Evolutionary conservation across 305 asterid species (phyloP).

Genomic region (Fraxinus nigra): DNA sequence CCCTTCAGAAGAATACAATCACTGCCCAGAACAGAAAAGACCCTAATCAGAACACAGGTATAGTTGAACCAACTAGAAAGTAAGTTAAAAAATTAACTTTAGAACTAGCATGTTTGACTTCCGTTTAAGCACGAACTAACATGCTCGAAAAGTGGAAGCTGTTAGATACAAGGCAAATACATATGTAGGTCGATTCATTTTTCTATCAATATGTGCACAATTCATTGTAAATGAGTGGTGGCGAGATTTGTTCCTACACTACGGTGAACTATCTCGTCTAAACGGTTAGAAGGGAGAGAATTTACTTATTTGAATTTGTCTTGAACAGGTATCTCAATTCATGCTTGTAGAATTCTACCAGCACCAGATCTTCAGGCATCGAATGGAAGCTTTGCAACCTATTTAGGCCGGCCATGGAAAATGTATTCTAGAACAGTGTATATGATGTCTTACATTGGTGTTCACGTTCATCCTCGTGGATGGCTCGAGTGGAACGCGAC

Average conservation of each 20-base stretch:
- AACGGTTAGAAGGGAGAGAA: neutral
- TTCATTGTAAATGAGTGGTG: neutral
- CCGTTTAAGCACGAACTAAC: neutral
- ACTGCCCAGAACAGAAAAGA: conserved; percentile 49
- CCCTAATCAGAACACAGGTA: conserved; percentile 36
- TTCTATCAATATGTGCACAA: neutral
- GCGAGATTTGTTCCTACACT: neutral
- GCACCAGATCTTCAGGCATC: conserved; percentile 39
- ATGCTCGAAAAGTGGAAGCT: neutral
- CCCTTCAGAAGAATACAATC: conserved; percentile 39
- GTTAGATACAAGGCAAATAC: neutral
- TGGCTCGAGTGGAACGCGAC: conserved; percentile 48
- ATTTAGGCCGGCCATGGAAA: conserved; percentile 56
- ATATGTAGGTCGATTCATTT: neutral
- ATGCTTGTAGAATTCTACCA: conserved; percentile 33
- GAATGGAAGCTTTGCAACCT: conserved; percentile 29
- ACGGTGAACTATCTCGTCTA: neutral
- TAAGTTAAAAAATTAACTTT: neutral
- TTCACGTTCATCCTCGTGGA: conserved; percentile 33
- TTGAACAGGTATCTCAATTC: conserved; percentile 40
- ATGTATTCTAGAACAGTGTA: conserved; percentile 41
- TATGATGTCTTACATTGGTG: conserved; percentile 41
- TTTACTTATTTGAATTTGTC: neutral
- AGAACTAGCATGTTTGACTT: neutral
- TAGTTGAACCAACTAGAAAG: neutral